Base-by-base conservation (phyloP, 2,329 filamentous ascomycete genomes). In the Apiospora sp. region DNA sequence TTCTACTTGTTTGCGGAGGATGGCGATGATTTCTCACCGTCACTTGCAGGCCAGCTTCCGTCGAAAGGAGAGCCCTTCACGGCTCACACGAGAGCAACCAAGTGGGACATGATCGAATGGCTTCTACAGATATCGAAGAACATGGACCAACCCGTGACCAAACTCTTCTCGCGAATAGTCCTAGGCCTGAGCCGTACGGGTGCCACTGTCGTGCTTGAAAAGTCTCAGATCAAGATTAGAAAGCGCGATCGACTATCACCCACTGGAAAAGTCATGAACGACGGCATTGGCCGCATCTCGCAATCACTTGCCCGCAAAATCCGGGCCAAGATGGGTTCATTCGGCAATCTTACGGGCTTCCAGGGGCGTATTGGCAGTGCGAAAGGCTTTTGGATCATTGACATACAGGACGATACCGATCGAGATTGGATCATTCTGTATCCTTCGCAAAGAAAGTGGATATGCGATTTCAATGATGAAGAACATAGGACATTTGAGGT, bases 301-400 rank as follows among this genome's bases (percentile, higher is more conserved):
- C 83, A 85, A 4, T 87, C 84, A 1, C 86, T 93, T 2, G 91
- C 89, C 0, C 79, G 81, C 1, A 83, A 83, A 58, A 85, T 94
- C 6, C 85, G 87, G 37, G 78, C 84, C 0, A 74, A 74, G 0
- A 84, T 93, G 12, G 87, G 87, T 0, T 80, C 92, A 0, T 75
- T 79, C 0, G 85, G 88, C n/a, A 79, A 89, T 0, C 92, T 92
- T 0, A 88, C 89, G 46, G 91, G 87, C 0, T 91, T 92, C 67
- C 93, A 96, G 80, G 93, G 85, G 1, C 88, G 94, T 0, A 88
- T 95, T 48, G 92, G 90, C 13, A 89, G 92, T 24, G 92, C 92
- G 0, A 96, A 96, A 79, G 94, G 93, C 0, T 85, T 95, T 75
- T 95, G 93, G 93, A 86, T 92, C 67, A 64, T 64, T 19, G 58